Evolutionary conservation across 2,329 filamentous ascomycete genomes (phyloP).

Genomic region (Alternaria brassicicola): DNA sequence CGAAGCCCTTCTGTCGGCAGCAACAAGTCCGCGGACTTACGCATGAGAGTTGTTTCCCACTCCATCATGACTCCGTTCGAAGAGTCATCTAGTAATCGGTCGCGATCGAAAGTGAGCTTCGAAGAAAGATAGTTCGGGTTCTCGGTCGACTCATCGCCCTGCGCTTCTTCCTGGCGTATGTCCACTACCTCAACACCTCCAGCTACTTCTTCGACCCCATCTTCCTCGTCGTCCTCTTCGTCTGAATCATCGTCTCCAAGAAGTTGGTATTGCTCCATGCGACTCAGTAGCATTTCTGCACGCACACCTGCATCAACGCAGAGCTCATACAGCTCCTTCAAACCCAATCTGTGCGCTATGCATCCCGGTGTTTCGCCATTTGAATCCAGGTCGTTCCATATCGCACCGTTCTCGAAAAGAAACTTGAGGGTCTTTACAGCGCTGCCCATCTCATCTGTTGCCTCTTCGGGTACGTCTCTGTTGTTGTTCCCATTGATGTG

Average conservation of each 20-base stretch:
- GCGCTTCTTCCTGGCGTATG: conserved; percentile 34
- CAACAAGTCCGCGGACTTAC: conserved; percentile 52
- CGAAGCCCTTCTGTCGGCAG: conserved; percentile 49
- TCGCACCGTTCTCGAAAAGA: conserved; percentile 84
- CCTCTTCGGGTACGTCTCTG: conserved; percentile 37
- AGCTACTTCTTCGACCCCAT: conserved; percentile 40
- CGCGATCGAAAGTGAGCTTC: conserved; percentile 55
- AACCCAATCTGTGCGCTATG: conserved; percentile 72
- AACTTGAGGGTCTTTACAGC: conserved; percentile 72
- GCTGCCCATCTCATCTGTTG: conserved; percentile 55
- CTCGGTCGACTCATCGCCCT: conserved; percentile 46
- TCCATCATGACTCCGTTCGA: conserved; percentile 62
- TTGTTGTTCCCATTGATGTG: conserved; percentile 37
- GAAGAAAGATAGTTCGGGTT: conserved; percentile 58
- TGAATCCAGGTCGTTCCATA: conserved; percentile 94
- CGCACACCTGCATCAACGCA: conserved; percentile 90
- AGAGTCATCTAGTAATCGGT: conserved; percentile 55
- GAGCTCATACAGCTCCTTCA: conserved; percentile 74
- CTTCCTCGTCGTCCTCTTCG: conserved; percentile 56
- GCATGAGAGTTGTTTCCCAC: conserved; percentile 60
- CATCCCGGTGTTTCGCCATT: conserved; percentile 92
- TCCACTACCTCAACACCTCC: conserved; percentile 34
- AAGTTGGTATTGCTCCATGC: conserved; percentile 81
- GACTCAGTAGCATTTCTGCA: conserved; percentile 82
- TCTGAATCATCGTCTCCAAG: conserved; percentile 64